Evolutionary conservation across 2,329 filamentous ascomycete genomes (phyloP).

Genomic region (Cercospora beticola): DNA sequence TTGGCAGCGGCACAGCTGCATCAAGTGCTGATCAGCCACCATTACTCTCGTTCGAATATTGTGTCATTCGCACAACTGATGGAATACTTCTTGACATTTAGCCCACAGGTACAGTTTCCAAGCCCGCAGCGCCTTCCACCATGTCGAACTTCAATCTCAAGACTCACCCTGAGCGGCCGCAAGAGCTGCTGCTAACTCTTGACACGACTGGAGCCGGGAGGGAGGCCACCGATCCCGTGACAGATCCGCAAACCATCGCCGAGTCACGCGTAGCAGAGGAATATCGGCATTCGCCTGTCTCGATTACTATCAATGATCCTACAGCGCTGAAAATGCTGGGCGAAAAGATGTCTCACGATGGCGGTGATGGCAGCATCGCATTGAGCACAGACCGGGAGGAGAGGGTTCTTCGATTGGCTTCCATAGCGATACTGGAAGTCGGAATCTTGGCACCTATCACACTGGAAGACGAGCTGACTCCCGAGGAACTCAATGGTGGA

Average conservation of each 20-base stretch:
- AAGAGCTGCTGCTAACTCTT: neutral
- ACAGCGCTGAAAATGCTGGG: neutral
- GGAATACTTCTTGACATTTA: too few species aligned
- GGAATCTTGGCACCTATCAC: neutral
- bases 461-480: neutral
- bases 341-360: neutral
- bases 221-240: neutral
- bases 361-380: neutral
- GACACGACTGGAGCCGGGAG: neutral
- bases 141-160: neutral
- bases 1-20: neutral
- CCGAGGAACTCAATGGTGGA: neutral
- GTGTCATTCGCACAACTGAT: neutral
- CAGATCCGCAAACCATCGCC: neutral
- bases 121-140: neutral
- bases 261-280: neutral
- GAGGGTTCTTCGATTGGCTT: neutral
- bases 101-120: too few species aligned
- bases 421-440: neutral
- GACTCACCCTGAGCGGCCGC: neutral
- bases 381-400: neutral
- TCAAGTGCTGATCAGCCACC: neutral
- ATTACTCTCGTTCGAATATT: neutral
- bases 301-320: neutral
- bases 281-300: neutral